A percentile compares a stretch with the other conserved stretches of the same genome.
Evolutionary conservation across 805 yeast species (phyloP).

Genomic region (Kregervanrija fluxuum): DNA sequence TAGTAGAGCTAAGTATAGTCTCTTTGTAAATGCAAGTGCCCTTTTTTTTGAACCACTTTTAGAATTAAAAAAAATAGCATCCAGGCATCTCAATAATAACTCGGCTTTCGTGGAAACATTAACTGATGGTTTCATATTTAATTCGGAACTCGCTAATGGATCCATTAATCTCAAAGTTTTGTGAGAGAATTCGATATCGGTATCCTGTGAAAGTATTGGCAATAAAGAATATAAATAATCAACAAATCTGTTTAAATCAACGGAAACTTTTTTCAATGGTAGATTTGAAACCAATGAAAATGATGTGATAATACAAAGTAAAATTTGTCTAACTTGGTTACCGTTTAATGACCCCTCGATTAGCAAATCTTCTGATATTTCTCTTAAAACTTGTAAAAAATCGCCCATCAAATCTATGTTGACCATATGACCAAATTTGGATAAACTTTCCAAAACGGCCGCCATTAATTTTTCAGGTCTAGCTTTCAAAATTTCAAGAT

Average conservation of each 20-base stretch:
- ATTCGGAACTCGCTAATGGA: slow-evolving; percentile 43
- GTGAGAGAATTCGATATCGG: slow-evolving; percentile 81
- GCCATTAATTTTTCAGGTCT: slow-evolving; percentile 66
- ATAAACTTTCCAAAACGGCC: slow-evolving; percentile 83
- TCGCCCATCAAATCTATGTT: slow-evolving; percentile 92
- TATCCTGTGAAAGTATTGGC: slow-evolving; percentile 63
- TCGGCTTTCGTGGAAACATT: slow-evolving; percentile 88
- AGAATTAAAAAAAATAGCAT: slow-evolving; percentile 72
- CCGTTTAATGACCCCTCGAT: slow-evolving; percentile 36
- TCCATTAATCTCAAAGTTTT: slow-evolving; percentile 75
- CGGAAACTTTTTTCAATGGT: slow-evolving; percentile 59
- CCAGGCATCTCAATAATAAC: slow-evolving; percentile 67
- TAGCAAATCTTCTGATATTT: slow-evolving; percentile 51
- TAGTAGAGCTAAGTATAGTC: slow-evolving; percentile 58
- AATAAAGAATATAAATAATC: slow-evolving; percentile 65
- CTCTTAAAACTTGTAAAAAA: slow-evolving; percentile 81
- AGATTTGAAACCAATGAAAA: slow-evolving; percentile 79
- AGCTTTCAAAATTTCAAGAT: slow-evolving; percentile 67
- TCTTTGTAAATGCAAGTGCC: slow-evolving; percentile 76
- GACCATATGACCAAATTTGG: slow-evolving; percentile 86
- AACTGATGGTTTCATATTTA: slow-evolving; percentile 53
- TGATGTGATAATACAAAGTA: slow-evolving; percentile 83
- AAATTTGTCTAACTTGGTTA: slow-evolving; percentile 57
- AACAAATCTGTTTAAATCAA: slow-evolving; percentile 78
- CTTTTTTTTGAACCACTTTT: slow-evolving; percentile 59